These are phyloP conservation scores for Rhizopus stolonifer DNA, from an alignment of 371 early-diverging fungal genomes.

Conservation along the genomic window DNA sequence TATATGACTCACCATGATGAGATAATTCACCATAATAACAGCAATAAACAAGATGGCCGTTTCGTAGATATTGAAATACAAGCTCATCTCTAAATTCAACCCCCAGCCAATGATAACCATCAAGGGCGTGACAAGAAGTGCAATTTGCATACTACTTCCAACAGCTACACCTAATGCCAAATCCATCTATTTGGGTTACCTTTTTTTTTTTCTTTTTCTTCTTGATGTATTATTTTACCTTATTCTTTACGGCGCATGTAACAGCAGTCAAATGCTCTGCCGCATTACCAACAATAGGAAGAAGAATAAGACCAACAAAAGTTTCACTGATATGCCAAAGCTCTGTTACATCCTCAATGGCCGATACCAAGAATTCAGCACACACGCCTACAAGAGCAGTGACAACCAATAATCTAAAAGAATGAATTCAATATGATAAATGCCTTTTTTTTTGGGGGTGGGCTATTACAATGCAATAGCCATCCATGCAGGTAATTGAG, in stretches of 20 bases:
- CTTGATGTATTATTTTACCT: slow-evolving; percentile 30
- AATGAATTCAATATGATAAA: no score
- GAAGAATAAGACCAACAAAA: slow-evolving; percentile 84
- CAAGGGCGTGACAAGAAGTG: slow-evolving; percentile 84
- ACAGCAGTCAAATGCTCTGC: slow-evolving; percentile 86
- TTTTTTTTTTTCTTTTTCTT: not conserved
- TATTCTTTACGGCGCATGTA: slow-evolving; percentile 78
- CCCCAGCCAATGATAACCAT: slow-evolving; percentile 89
- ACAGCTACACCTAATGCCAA: slow-evolving; percentile 82
- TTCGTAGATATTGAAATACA: slow-evolving; percentile 82
- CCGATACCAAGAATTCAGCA: slow-evolving; percentile 79
- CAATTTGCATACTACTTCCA: slow-evolving; percentile 91
- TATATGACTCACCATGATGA: slow-evolving; percentile 67
- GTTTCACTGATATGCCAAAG: slow-evolving; percentile 66
- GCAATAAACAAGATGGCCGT: slow-evolving; percentile 80
- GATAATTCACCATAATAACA: slow-evolving; percentile 83
- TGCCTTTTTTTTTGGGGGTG: no score
- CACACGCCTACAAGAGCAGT: slow-evolving; percentile 71
- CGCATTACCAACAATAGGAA: slow-evolving; percentile 86
- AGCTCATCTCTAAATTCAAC: slow-evolving; percentile 71
- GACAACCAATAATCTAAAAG: slow-evolving; percentile 24
- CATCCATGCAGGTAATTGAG: slow-evolving; percentile 57
- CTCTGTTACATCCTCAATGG: slow-evolving; percentile 74
- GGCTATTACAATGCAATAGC: slow-evolving; percentile 43
- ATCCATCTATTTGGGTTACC: slow-evolving; percentile 63